These are phyloP conservation scores for Capsicum chinense DNA, from an alignment of 257 asterid genomes.

Conservation along the genomic window DNA sequence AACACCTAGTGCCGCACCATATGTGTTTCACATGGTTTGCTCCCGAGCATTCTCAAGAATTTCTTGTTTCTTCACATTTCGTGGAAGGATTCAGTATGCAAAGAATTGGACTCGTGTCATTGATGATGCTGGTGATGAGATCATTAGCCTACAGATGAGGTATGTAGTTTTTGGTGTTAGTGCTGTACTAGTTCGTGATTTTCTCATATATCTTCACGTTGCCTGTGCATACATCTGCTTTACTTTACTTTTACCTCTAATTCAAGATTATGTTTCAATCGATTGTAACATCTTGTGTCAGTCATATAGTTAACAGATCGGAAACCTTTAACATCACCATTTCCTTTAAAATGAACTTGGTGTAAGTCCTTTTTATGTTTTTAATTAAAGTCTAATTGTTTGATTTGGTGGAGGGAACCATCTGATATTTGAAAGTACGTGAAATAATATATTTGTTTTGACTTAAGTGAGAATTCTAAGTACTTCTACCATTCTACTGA, in stretches of 20 bases:
- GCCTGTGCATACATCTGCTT: neutral
- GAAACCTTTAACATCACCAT: constrained; percentile 15
- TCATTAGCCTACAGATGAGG: constrained; percentile 83
- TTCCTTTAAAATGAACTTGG: neutral
- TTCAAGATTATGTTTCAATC: neutral
- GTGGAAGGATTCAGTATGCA: constrained; percentile 50
- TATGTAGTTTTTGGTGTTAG: constrained; percentile 34
- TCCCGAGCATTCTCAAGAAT: constrained; percentile 58
- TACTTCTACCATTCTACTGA: neutral
- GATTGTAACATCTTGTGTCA: constrained; percentile 8
- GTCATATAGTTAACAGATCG: neutral
- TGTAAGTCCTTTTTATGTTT: neutral
- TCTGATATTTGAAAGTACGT: neutral
- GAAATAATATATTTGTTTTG: neutral
- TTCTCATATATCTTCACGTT: neutral
- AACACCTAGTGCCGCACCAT: constrained; percentile 65
- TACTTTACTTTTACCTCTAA: neutral
- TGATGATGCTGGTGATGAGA: constrained; percentile 70
- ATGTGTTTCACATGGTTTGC: constrained; percentile 57
- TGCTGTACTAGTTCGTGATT: neutral
- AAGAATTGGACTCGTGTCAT: constrained; percentile 58
- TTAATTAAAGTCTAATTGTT: neutral
- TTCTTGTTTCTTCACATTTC: constrained; percentile 72
- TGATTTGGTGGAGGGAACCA: neutral
- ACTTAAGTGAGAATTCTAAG: constrained; percentile 7